A percentile compares a stretch with the other conserved stretches of the same genome.
phyloP scores from a whole-genome alignment of 495 filamentous ascomycete genomes.

The Xylaria sp. region DNA sequence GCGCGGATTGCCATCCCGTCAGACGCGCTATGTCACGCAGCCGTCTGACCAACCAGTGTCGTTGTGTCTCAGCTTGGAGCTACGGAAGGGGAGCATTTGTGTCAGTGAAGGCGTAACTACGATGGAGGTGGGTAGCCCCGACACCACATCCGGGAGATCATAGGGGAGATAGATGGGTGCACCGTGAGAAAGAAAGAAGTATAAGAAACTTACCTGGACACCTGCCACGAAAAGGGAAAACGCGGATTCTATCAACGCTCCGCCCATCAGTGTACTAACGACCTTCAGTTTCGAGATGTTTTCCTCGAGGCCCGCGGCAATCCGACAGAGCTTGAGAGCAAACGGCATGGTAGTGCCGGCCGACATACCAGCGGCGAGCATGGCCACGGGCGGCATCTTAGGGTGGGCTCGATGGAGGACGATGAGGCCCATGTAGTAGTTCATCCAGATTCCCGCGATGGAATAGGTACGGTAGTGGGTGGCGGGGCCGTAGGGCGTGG shows the following conservation, averaged over 20 bases:
- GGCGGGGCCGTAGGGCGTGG: constrained; percentile 79
- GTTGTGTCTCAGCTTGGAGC: constrained; percentile 73
- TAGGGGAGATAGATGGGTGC: not conserved
- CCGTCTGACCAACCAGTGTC: constrained; percentile 75
- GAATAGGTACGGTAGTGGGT: constrained; percentile 84
- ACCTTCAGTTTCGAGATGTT: constrained; percentile 60
- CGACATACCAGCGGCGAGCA: constrained; percentile 78
- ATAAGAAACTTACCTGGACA: constrained; percentile 57
- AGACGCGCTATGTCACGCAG: constrained; percentile 77
- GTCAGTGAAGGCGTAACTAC: constrained; percentile 8
- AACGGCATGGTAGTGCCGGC: constrained; percentile 70
- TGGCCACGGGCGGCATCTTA: constrained; percentile 88
- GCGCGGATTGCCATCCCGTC: constrained; percentile 85
- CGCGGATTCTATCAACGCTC: constrained; percentile 78
- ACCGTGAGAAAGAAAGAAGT: not conserved
- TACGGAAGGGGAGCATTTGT: constrained; percentile 44
- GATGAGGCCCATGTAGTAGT: constrained; percentile 83
- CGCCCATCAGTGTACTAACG: constrained; percentile 81
- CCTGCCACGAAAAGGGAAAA: constrained; percentile 86
- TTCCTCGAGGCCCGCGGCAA: constrained; percentile 80
- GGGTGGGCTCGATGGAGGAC: constrained; percentile 80
- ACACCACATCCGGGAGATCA: not conserved
- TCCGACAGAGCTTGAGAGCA: constrained; percentile 79
- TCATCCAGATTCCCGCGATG: constrained; percentile 84
- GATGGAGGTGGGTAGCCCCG: not conserved